Evolutionary conservation across 2,329 filamentous ascomycete genomes (phyloP).

Genomic region (Cercospora nicotianae): DNA sequence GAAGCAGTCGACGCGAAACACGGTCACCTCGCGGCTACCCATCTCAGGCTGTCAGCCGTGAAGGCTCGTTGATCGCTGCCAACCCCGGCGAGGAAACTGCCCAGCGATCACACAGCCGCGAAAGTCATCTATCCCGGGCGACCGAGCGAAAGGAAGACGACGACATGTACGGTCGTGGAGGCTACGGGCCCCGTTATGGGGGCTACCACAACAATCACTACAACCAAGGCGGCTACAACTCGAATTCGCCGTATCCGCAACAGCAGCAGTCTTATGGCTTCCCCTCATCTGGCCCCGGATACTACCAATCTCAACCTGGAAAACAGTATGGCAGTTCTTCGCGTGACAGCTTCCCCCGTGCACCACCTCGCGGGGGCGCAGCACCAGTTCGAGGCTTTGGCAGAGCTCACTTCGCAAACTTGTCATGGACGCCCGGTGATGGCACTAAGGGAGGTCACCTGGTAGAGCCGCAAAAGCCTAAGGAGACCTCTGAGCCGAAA

Average conservation of each 20-base stretch:
- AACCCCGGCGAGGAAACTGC: conserved; percentile 12
- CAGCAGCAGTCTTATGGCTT: conserved; percentile 59
- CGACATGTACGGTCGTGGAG: conserved; percentile 37
- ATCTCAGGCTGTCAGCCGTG: conserved; percentile 20
- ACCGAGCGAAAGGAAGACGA: conserved; percentile 23
- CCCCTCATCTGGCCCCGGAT: conserved; percentile 39
- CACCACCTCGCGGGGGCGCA: conserved; percentile 48
- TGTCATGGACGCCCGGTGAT: conserved; percentile 68
- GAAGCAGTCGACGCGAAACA: conserved; percentile 21
- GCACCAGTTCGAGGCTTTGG: conserved; percentile 37
- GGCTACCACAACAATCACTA: conserved; percentile 61
- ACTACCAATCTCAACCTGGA: conserved; percentile 42
- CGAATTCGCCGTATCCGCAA: conserved; percentile 57
- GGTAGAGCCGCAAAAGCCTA: conserved; percentile 35
- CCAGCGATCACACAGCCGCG: conserved; percentile 29
- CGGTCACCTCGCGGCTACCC: conserved; percentile 24
- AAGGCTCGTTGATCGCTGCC: conserved; percentile 13
- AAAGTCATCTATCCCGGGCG: conserved; percentile 28
- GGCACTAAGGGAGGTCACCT: conserved; percentile 55
- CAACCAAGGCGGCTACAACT: conserved; percentile 57
- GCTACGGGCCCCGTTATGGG: conserved; percentile 33
- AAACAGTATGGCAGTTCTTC: conserved; percentile 39
- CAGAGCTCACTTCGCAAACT: conserved; percentile 62
- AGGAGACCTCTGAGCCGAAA: conserved; percentile 29
- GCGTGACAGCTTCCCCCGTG: conserved; percentile 26